A percentile compares a stretch with the other conserved stretches of the same genome.
phyloP scores from a whole-genome alignment of 176 grass and related monocot genomes.

The Puya raimondii region DNA sequence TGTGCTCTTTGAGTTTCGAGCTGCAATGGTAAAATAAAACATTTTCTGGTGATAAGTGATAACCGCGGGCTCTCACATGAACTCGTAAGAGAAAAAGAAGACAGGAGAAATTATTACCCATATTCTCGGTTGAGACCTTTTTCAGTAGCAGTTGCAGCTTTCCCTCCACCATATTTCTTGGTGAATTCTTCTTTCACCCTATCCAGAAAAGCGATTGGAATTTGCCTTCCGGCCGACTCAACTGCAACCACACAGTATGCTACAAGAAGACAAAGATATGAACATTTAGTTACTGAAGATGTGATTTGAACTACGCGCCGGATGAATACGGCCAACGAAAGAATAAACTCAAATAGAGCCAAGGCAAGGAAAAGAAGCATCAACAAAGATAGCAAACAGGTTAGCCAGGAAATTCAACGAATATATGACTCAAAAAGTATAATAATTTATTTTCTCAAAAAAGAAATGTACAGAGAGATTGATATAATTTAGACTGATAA shows the following conservation, averaged over 20 bases:
- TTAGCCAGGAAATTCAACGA: too few species aligned
- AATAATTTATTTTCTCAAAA: too few species aligned
- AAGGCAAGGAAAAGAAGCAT: too few species aligned
- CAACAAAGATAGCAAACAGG: too few species aligned
- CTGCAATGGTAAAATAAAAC: slow-evolving; percentile 18
- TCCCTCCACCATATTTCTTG: slow-evolving; percentile 74
- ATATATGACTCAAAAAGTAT: too few species aligned
- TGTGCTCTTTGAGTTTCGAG: slow-evolving; percentile 86
- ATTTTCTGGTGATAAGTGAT: neutral
- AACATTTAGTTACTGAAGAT: neutral
- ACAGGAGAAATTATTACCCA: slow-evolving; percentile 35
- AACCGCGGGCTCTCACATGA: neutral
- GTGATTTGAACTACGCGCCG: too few species aligned
- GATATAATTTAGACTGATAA: too few species aligned
- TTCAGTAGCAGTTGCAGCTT: slow-evolving; percentile 56
- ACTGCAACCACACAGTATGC: slow-evolving; percentile 86
- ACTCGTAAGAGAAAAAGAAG: neutral
- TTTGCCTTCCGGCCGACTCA: slow-evolving; percentile 60
- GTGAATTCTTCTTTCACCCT: slow-evolving; percentile 87
- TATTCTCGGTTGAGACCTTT: slow-evolving; percentile 81
- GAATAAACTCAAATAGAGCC: too few species aligned
- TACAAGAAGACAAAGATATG: slow-evolving; percentile 19
- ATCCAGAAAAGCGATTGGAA: slow-evolving; percentile 67
- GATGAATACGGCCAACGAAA: too few species aligned
- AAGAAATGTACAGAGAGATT: too few species aligned